A percentile compares a stretch with the other conserved stretches of the same genome.
These are phyloP conservation scores for Ascochyta pisi DNA, from an alignment of 2,329 filamentous ascomycete genomes.

Conservation along the genomic window DNA sequence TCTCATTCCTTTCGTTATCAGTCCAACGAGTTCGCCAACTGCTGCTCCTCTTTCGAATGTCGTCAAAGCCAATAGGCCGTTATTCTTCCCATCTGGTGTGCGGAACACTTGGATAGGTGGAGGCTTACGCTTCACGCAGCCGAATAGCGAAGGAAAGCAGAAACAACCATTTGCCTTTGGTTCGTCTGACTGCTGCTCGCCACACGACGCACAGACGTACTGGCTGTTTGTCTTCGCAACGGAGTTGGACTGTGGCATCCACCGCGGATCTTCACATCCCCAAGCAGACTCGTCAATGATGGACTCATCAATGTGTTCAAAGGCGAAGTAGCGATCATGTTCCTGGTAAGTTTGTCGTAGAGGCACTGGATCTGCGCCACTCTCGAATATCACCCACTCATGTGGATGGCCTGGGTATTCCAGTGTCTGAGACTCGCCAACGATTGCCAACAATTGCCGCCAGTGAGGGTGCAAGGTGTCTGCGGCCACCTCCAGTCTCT, in stretches of 20 bases:
- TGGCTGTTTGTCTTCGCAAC: constrained; percentile 39
- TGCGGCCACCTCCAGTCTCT: constrained; percentile 61
- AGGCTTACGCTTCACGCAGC: constrained; percentile 49
- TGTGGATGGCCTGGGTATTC: constrained; percentile 59
- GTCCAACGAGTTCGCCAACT: constrained; percentile 63
- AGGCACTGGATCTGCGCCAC: constrained; percentile 53
- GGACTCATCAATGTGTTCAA: constrained; percentile 59
- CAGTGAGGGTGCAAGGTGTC: constrained; percentile 61
- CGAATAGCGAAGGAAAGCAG: constrained; percentile 63
- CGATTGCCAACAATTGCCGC: constrained; percentile 58
- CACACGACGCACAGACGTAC: constrained; percentile 55
- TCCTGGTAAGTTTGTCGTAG: constrained; percentile 57
- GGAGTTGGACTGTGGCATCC: constrained; percentile 36
- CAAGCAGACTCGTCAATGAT: constrained; percentile 58
- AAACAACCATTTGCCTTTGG: constrained; percentile 57
- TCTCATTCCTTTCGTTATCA: constrained; percentile 60
- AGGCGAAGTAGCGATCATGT: constrained; percentile 57
- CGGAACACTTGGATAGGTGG: constrained; percentile 61
- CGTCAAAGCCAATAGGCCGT: constrained; percentile 57
- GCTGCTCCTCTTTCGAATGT: constrained; percentile 61
- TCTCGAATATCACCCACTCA: constrained; percentile 59
- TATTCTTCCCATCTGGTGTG: constrained; percentile 62
- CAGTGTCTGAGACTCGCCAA: constrained; percentile 52
- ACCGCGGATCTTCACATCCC: constrained; percentile 59
- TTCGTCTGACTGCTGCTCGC: constrained; percentile 59